Percentiles rank a stretch among this genome's conserved stretches.
Conservation (phyloP, 108 stramenopile genomes). For the Aurantiochytrium sp. region DNA sequence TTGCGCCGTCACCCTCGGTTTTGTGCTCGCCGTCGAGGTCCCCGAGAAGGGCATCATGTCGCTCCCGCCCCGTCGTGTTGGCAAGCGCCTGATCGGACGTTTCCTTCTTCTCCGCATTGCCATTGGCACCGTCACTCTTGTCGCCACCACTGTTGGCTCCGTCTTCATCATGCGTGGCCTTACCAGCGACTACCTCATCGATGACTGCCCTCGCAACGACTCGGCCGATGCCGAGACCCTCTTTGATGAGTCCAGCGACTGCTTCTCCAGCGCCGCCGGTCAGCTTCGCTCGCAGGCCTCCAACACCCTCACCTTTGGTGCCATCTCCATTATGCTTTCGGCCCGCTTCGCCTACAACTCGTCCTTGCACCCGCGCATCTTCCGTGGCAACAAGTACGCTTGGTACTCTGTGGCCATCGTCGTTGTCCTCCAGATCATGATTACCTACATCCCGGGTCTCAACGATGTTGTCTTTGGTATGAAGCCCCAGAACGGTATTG, state of each 20-base stretch:
- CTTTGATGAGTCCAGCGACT: constrained; percentile 95
- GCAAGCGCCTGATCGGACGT: constrained; percentile 76
- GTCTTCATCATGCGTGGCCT: constrained; percentile 3
- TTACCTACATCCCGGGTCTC: constrained; percentile 67
- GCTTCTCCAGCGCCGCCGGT: constrained; percentile 88
- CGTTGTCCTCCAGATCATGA: constrained; percentile 49
- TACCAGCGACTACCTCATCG: constrained; percentile 48
- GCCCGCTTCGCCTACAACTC: constrained; percentile 64
- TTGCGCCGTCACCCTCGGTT: constrained; percentile 93
- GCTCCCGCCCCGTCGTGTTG: constrained; percentile 72
- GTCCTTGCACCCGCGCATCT: constrained; percentile 57
- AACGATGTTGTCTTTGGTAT: constrained; percentile 64
- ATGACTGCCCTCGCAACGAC: constrained; percentile 46
- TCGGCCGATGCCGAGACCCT: constrained; percentile 81
- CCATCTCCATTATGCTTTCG: constrained; percentile 60
- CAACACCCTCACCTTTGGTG: constrained; percentile 68
- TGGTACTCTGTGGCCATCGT: constrained; percentile 51
- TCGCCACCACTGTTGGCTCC: constrained; percentile 47
- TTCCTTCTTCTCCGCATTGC: constrained; percentile 71
- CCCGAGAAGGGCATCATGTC: constrained; percentile 69
- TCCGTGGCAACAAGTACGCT: constrained; percentile 52
- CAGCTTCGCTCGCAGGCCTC: constrained; percentile 67
- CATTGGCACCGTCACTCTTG: constrained; percentile 73
- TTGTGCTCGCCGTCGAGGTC: constrained; percentile 82
- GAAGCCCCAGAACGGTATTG: constrained; percentile 58